Evolutionary conservation across 2,329 filamentous ascomycete species (phyloP), one percentile per base, ranked within the genome.

Genomic region (Lecanicillium sp.): DNA sequence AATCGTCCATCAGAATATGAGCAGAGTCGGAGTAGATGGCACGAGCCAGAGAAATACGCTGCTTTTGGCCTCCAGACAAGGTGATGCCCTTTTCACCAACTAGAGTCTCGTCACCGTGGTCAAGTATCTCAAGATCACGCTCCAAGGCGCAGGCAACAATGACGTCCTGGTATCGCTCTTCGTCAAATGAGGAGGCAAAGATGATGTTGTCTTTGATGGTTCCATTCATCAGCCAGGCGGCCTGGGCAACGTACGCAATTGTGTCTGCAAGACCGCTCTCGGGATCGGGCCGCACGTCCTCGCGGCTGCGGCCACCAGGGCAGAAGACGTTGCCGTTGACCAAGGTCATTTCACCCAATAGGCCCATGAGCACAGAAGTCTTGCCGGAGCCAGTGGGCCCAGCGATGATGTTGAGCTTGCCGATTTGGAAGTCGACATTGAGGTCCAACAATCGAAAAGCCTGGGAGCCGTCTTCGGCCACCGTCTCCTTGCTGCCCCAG

Each of bases 71-170:
- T 46, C 92, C 92, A 6, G 92, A 98, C 12, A 98, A 75, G 13
- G 90, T 90, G 45, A 98, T 95, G 25, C 92, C 92, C 63, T 96
- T 98, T 58, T 98, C 92, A 37, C 92, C 92, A 22, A 98, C 92
- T 16, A 95, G 67, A 0, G 92, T 96, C 59, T 94, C 79, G 56
- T 98, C 92, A 29, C 92, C 92, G 43, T 82, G 80, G 57, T 95
- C 89, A 2, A 98, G 75, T 30, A 96, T 95, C 46, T 94, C 79
- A 12, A 98, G 71, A 57, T 98, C 92, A 38, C 86, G 83, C 57
- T 95, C 84, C 40, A 98, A 66, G 3, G 88, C 90, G 60, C 92
- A 98, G 28, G 90, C 89, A 29, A 87, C 75, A 46, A 98, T 80
- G 28, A 98, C 92, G 38, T 89, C 76, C 47, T 80, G 79, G 60